Conservation (phyloP, 2,329 filamentous ascomycete genomes). For the Rhynchosporium agropyri region DNA sequence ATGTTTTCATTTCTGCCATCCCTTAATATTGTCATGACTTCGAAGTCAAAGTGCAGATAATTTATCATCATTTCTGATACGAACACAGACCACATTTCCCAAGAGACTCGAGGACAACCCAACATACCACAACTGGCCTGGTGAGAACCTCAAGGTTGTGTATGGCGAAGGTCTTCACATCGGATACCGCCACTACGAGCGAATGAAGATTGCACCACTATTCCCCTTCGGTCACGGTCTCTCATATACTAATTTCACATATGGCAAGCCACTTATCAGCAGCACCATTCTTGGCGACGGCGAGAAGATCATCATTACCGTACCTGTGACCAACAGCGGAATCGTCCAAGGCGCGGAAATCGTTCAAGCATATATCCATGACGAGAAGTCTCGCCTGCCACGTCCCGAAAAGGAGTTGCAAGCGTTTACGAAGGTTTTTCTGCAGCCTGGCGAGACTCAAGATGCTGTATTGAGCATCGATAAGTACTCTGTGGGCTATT, state of each 20-base stretch:
- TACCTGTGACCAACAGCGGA: constrained; percentile 64
- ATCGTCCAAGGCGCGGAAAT: constrained; percentile 60
- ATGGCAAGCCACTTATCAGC: constrained; percentile 58
- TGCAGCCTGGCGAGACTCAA: constrained; percentile 55
- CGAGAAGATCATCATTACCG: constrained; percentile 42
- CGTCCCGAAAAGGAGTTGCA: constrained; percentile 72
- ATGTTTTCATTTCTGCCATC: constrained; percentile 22
- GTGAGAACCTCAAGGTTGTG: constrained; percentile 66
- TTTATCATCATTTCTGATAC: constrained; percentile 21
- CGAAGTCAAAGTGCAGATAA: too few relatives aligned
- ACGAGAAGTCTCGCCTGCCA: constrained; percentile 62
- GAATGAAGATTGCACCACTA: constrained; percentile 57
- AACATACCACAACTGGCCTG: constrained; percentile 72
- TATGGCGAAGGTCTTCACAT: constrained; percentile 76
- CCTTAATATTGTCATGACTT: too few relatives aligned
- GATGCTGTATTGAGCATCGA: constrained; percentile 47
- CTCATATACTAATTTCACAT: constrained; percentile 71
- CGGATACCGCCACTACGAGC: constrained; percentile 74
- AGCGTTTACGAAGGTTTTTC: constrained; percentile 66
- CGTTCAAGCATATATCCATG: constrained; percentile 69
- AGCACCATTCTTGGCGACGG: constrained; percentile 46
- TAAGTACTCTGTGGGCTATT: constrained; percentile 59
- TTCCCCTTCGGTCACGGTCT: constrained; percentile 77
- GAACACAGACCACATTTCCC: constrained; percentile 63
- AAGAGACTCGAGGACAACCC: constrained; percentile 65